These are phyloP conservation scores for Plenodomus tracheiphilus DNA, from an alignment of 2,329 filamentous ascomycete genomes.

Conservation along the genomic window DNA sequence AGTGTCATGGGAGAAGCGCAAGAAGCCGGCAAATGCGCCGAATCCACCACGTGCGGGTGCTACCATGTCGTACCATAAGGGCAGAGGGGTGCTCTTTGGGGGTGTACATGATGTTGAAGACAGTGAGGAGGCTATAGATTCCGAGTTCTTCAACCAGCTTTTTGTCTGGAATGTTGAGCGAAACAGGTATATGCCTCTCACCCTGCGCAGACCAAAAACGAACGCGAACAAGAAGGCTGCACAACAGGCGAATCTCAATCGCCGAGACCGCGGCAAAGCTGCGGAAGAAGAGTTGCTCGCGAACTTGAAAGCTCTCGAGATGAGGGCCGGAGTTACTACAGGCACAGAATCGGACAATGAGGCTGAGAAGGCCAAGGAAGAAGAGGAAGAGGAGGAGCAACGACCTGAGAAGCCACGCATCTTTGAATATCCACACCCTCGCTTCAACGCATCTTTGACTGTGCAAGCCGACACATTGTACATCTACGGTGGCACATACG, in stretches of 20 bases:
- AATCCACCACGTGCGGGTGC: slow-evolving; percentile 82
- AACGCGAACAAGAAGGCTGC: slow-evolving; percentile 63
- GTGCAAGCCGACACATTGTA: slow-evolving; percentile 92
- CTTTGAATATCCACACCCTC: slow-evolving; percentile 83
- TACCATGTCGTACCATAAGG: slow-evolving; percentile 94
- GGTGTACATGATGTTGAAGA: slow-evolving; percentile 93
- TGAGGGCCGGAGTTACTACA: slow-evolving; percentile 64
- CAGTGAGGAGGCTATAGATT: slow-evolving; percentile 92
- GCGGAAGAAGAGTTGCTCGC: slow-evolving; percentile 88
- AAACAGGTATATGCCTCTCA: slow-evolving; percentile 89
- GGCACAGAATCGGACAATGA: slow-evolving; percentile 43
- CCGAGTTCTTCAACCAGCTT: slow-evolving; percentile 91
- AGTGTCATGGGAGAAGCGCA: slow-evolving; percentile 89
- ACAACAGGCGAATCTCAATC: slow-evolving; percentile 37
- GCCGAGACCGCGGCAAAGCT: slow-evolving; percentile 76
- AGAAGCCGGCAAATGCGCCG: slow-evolving; percentile 87
- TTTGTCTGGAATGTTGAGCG: slow-evolving; percentile 95
- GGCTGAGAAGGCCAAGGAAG: slow-evolving; percentile 32
- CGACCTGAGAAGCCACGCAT: slow-evolving; percentile 59
- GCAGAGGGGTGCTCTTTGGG: slow-evolving; percentile 88
- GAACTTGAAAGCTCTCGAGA: slow-evolving; percentile 84
- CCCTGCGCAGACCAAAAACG: slow-evolving; percentile 72
- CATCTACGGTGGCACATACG: slow-evolving; percentile 93
- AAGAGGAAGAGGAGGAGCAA: slow-evolving; percentile 56
- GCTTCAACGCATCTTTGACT: slow-evolving; percentile 89